phyloP scores from a whole-genome alignment of 495 filamentous ascomycete species.

The Tuber indicum region DNA sequence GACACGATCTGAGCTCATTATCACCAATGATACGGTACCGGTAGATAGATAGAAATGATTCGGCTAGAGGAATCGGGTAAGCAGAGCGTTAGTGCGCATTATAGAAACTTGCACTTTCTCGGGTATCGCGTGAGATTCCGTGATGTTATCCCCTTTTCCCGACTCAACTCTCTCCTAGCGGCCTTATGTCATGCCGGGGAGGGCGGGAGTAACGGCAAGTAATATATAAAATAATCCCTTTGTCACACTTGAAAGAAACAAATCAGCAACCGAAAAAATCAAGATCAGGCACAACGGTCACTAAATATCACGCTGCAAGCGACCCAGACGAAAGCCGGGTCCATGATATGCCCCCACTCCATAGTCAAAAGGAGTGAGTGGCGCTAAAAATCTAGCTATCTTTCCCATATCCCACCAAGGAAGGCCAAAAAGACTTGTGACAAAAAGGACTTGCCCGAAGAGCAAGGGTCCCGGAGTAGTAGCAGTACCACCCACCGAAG shows the following conservation, averaged over 20 bases:
- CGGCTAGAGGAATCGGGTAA: not conserved
- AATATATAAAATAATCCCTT: slow-evolving; percentile 51
- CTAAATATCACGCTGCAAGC: not conserved
- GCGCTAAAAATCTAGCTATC: not conserved
- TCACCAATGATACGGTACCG: no score
- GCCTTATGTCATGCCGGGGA: not conserved
- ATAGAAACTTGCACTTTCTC: not conserved
- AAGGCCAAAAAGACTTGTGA: not conserved
- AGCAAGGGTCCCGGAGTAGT: slow-evolving; percentile 46
- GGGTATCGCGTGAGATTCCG: not conserved
- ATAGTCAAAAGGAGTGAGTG: not conserved
- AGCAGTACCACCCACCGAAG: slow-evolving; percentile 55
- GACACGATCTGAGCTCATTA: not conserved
- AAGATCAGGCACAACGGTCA: not conserved
- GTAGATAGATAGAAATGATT: not conserved
- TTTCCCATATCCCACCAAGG: not conserved
- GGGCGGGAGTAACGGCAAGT: not conserved
- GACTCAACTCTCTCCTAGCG: not conserved
- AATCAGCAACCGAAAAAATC: not conserved
- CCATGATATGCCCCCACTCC: not conserved
- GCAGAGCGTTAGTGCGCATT: not conserved
- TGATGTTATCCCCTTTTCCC: not conserved
- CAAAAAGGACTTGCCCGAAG: not conserved
- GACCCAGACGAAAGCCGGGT: slow-evolving; percentile 47
- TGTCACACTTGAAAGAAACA: slow-evolving; percentile 55